Evolutionary conservation across 441 rosid genomes (phyloP), one percentile per base, ranked within the genome.

Genomic region (Pelargonium australe): DNA sequence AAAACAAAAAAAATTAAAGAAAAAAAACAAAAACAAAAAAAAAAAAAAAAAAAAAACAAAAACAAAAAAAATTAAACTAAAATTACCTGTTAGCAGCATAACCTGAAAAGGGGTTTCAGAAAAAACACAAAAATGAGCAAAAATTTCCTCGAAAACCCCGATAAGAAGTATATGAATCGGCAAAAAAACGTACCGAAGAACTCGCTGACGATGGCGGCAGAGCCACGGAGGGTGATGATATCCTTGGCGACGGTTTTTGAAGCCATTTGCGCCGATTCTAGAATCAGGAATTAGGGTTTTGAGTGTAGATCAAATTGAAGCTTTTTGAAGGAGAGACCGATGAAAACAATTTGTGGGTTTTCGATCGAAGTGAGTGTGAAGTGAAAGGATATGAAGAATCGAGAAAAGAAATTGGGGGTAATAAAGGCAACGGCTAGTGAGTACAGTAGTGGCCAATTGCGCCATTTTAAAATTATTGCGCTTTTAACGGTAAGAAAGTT

Each of bases 201-300:
- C 79, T 91, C 97, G 78, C 99, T 87, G 76, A 89, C 96, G 75
- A 94, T 91, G 0, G 99, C 92, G 1, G 99, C 95, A 13, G 99
- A 94, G 72, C 99, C 97, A 58, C 96, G 93, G 1, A 94, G 80
- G 28, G 99, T 91, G 82, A 94, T 94, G 80, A 94, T 91, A 67
- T 91, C 99, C 79, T 86, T 91, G 62, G 97, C 83, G 47, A 83
- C 85, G 5, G 89, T 85, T 82, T 80, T 91, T 0, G 96, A 88
- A 12, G 96, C 96, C 99, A 94, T 92, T 23, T 9, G 17, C 9
- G 43, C 16, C 10, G 49, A 34, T 20, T 37, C 57, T 17, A 40
- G 11, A 23, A 40, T 40, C 6, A 28, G 47, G 0, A 37, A 4
- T n/a, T 25, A 17, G 28, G 57, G 57, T 49, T 53, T 53, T 14